Conservation (phyloP, 2,329 filamentous ascomycete genomes). For the Aspergillus sojae region DNA sequence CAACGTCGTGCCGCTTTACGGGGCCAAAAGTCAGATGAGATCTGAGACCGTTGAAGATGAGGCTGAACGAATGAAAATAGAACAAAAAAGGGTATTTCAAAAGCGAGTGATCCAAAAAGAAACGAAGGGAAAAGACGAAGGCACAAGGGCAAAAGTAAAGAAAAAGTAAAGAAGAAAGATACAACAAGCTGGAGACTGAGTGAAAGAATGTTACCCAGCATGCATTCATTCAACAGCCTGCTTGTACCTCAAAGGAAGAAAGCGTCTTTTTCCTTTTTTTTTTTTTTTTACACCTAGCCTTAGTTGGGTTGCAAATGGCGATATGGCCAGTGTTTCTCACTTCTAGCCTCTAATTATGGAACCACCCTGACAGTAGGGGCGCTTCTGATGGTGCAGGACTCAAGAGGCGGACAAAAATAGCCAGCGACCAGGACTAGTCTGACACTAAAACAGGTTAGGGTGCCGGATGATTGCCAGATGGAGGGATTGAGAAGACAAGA, state of each 20-base stretch:
- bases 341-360: conserved; percentile 3
- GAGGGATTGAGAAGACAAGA: background rate
- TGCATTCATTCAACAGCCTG: conserved; percentile 1
- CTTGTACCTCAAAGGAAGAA: conserved; percentile 2
- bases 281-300: conserved; percentile 1
- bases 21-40: background rate
- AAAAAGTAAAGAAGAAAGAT: conserved; percentile 1
- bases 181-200: conserved; percentile 1
- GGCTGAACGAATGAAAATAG: background rate
- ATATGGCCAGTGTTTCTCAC: conserved; percentile 1
- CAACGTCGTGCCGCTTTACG: conserved; percentile 3
- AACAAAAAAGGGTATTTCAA: background rate
- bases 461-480: conserved; percentile 5
- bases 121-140: background rate
- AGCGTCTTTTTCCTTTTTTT: conserved; percentile 1
- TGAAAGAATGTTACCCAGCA: conserved; percentile 6
- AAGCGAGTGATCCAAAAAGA: background rate
- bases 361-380: conserved; percentile 1
- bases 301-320: conserved; percentile 5
- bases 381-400: conserved; percentile 4
- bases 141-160: background rate
- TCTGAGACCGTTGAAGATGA: background rate
- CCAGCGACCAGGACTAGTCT: background rate
- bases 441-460: conserved; percentile 8
- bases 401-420: conserved; percentile 23